Evolutionary conservation across 169 alveolate genomes (phyloP), one percentile per base, ranked within the genome.

Genomic region (Besnoitia besnoiti): DNA sequence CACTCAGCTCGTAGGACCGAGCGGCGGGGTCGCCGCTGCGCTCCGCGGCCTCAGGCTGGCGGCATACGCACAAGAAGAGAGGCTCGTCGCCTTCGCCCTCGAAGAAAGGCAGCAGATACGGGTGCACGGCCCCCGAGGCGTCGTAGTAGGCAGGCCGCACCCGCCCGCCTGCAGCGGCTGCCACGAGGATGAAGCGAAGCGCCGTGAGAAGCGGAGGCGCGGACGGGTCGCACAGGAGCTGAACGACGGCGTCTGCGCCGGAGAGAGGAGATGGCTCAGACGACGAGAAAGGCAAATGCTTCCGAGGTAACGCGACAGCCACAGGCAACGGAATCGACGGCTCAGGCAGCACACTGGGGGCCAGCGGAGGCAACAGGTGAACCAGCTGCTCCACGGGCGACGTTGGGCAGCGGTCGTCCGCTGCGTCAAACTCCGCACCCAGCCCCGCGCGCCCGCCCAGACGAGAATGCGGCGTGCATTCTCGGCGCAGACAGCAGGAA

Each of bases 191-290:
- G 46, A 73, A 73, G 24, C 44, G 82, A 19, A 73, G 82, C 16
- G 82, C 82, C 16, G 82, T 73, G 44, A 73, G 47, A n/a, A 73
- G 82, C 39, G 82, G 82, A 8, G 82, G 82, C 44, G 47, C 39
- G 2, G 39, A n/a, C n/a, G 82, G 44, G 82, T 73, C 82, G 82
- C 46, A 73, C 3, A 73, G 82, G n/a, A 73, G 46, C 82, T 35
- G 46, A n/a, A 37, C 14, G 21, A 73, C 30, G 39, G 82, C n/a
- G 82, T 73, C 82, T n/a, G 67, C 12, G 7, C 67, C 67, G 67
- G 67, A 55, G 67, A 55, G 67, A 19, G 82, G 47, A 16, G 82
- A 73, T 42, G 46, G 82, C 82, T 73, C 44, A 19, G 39, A 73
- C 8, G 44, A 42, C 47, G 82, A 16, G 2, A 55, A 55, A 3